A percentile compares a stretch with the other conserved stretches of the same genome.
Evolutionary conservation across 2,329 filamentous ascomycete genomes (phyloP).

Genomic region (Penicillium sp.): DNA sequence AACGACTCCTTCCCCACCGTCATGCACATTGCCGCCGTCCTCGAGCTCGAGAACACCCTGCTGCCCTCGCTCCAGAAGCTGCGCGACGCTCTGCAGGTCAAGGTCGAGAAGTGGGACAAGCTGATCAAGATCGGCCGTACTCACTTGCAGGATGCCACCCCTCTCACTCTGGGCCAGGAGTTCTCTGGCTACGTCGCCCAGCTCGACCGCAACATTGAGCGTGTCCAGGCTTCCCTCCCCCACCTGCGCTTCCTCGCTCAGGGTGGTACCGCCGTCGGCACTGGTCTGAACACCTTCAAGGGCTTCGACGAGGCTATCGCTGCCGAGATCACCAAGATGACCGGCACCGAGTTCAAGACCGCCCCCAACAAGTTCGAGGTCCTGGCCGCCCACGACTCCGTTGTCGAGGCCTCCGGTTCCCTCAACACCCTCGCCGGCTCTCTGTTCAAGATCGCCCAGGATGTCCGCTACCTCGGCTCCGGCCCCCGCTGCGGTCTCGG

Average conservation of each 20-base stretch:
- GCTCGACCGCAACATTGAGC: constrained; percentile 86
- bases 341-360: constrained; percentile 90
- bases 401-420: constrained; percentile 90
- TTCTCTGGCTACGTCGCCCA: constrained; percentile 98
- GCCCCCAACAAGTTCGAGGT: constrained; percentile 99
- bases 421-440: constrained; percentile 92
- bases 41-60: constrained; percentile 87
- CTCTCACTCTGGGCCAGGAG: constrained; percentile 92
- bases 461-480: constrained; percentile 95
- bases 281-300: constrained; percentile 95
- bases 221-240: constrained; percentile 80
- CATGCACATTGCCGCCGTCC: constrained; percentile 98
- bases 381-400: constrained; percentile 91
- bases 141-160: constrained; percentile 96
- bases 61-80: constrained; percentile 83
- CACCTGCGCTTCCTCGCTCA: constrained; percentile 88
- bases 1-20: constrained; percentile 99
- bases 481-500: constrained; percentile 95
- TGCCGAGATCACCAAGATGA: constrained; percentile 88
- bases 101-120: constrained; percentile 86
- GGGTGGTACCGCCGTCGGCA: constrained; percentile 95
- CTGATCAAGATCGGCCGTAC: constrained; percentile 99
- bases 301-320: constrained; percentile 95
- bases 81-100: constrained; percentile 81
- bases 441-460: constrained; percentile 97